Evolutionary conservation across 1,284 basidiomycete genomes (phyloP).

Genomic region (Marasmius sp.): DNA sequence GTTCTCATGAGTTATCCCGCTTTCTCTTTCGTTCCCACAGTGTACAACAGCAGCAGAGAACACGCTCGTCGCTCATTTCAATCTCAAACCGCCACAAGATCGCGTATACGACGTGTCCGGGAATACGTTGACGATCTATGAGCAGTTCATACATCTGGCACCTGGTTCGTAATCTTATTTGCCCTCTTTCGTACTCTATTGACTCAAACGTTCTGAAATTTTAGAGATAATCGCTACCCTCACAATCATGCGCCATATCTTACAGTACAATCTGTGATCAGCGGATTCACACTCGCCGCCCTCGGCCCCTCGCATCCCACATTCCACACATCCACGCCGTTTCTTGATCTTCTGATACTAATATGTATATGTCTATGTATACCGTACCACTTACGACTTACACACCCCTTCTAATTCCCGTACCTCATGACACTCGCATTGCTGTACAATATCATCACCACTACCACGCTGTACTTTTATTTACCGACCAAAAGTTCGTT

Average conservation of each 20-base stretch:
- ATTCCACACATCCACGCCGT: too few relatives aligned
- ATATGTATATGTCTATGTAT: too few relatives aligned
- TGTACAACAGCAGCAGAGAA: conserved; percentile 52
- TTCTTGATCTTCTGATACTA: too few relatives aligned
- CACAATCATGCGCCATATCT: neutral
- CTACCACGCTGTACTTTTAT: too few relatives aligned
- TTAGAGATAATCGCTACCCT: neutral
- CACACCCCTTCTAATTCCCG: too few relatives aligned
- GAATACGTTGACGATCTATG: conserved; percentile 62
- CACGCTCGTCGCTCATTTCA: conserved; percentile 57
- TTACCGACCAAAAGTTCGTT: too few relatives aligned
- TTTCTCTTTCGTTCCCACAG: conserved; percentile 18
- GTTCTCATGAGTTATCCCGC: too few relatives aligned
- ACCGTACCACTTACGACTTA: too few relatives aligned
- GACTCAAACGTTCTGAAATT: neutral
- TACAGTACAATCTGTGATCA: neutral
- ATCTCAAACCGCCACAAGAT: conserved; percentile 51
- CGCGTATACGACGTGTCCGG: conserved; percentile 62
- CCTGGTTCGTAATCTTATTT: conserved; percentile 43
- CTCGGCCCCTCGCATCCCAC: too few relatives aligned
- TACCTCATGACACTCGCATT: too few relatives aligned
- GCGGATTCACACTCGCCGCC: too few relatives aligned
- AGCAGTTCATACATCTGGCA: conserved; percentile 52
- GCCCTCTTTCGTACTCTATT: neutral
- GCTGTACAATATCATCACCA: too few relatives aligned